These are phyloP conservation scores for Rhodotorula diobovata DNA, from an alignment of 768 basidiomycete genomes.

Conservation along the genomic window DNA sequence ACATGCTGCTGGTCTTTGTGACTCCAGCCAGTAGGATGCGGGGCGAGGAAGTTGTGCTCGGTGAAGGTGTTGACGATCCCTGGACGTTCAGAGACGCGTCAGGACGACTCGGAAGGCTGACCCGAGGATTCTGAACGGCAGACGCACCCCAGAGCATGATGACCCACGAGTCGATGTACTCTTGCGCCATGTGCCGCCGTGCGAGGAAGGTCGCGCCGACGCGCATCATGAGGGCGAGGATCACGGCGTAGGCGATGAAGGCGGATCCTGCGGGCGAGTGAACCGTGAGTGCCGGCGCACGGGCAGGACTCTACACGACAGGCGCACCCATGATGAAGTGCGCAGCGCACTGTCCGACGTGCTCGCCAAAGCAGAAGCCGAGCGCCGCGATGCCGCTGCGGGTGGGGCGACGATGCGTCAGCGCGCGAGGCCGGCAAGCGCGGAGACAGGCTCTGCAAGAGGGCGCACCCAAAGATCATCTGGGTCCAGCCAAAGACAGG, in stretches of 20 bases:
- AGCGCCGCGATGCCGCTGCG: slow-evolving; percentile 37
- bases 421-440: no score
- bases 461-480: slow-evolving; percentile 71
- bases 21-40: slow-evolving; percentile 63
- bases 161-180: slow-evolving; percentile 48
- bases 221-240: slow-evolving; percentile 72
- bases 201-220: slow-evolving; percentile 68
- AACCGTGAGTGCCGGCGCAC: not conserved
- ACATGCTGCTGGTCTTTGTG: slow-evolving; percentile 80
- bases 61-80: slow-evolving; percentile 82
- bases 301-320: no score
- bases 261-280: slow-evolving; percentile 55
- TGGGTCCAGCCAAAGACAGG: slow-evolving; percentile 84
- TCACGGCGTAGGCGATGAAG: slow-evolving; percentile 78
- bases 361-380: slow-evolving; percentile 73
- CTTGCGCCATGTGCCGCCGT: slow-evolving; percentile 45
- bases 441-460: not conserved
- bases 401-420: no score
- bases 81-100: slow-evolving; percentile 30
- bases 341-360: slow-evolving; percentile 65
- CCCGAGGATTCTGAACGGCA: no score
- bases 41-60: slow-evolving; percentile 59
- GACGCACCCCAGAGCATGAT: slow-evolving; percentile 47
- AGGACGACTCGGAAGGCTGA: not conserved
- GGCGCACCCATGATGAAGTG: slow-evolving; percentile 48